Evolutionary conservation across 1,284 basidiomycete species (phyloP), one percentile per base, ranked within the genome.

Genomic region (Mrakiaceae sp.): DNA sequence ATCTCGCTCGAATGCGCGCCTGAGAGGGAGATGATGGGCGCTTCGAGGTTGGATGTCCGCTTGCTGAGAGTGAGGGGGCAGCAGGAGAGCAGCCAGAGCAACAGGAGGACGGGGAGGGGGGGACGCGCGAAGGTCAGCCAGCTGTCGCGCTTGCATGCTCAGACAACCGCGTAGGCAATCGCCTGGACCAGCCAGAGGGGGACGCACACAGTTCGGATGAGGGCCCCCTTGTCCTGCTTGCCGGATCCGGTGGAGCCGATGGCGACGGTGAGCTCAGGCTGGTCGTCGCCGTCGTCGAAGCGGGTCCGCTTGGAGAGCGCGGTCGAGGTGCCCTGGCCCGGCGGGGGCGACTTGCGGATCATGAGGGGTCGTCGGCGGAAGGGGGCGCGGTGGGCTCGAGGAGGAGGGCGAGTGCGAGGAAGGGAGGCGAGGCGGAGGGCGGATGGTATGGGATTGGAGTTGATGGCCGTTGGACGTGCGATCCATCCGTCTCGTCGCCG

Each of bases 241-340:
- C 59, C 65, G 6, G 65, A 57, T 11, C 61, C 62, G 11, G 65
- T 59, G 10, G 58, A 55, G n/a, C 65, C 62, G 48, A 63, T 66
- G 42, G 65, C 65, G 53, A 66, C 62, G 27, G 62, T 63, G 39
- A 59, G 43, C 6, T 53, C 9, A 70, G 72, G 2, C 5, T 67
- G 60, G 5, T 67, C 70, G 27, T 72, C 72, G 8, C 70, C 70
- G 5, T 70, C 70, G 51, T 75, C 73, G 14, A 76, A 73, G 8
- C 76, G 69, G 8, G 76, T 75, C n/a, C 76, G 70, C 69, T 78
- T 78, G 53, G 74, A 76, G 62, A 60, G 60, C 4, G 76, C 70
- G 3, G 65, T 53, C 27, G 68, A 66, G 52, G 66, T 67, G 8
- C 73, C 74, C 10, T 71, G 72, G 16, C 73, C 74, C 6, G 73